Conservation (phyloP, 1,139 yeast genomes). For the Blastobotrys capitulatus region DNA sequence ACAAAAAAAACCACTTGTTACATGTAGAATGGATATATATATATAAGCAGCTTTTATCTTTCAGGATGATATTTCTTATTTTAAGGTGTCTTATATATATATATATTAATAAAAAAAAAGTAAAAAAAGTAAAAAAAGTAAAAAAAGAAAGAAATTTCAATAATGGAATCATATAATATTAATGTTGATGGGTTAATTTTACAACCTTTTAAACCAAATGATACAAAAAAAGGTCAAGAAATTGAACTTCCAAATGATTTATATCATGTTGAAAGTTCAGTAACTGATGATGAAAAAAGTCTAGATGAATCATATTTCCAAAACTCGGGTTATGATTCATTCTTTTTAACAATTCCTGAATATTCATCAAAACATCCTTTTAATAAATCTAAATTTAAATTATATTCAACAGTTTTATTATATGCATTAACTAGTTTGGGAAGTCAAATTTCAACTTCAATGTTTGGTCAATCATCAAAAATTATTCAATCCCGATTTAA, state of each 20-base stretch:
- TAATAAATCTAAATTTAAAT: slow-evolving; percentile 1
- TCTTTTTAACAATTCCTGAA: slow-evolving; percentile 1
- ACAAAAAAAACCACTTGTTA: too few species aligned
- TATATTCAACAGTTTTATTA: slow-evolving; percentile 7
- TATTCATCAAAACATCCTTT: slow-evolving; percentile 6
- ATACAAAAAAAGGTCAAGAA: not conserved
- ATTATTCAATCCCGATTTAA: slow-evolving; percentile 5
- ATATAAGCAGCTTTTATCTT: too few species aligned
- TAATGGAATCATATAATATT: not conserved
- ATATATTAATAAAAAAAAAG: too few species aligned
- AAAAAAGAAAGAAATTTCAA: not conserved
- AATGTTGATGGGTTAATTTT: not conserved
- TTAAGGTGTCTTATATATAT: too few species aligned
- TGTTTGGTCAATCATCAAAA: slow-evolving; percentile 15
- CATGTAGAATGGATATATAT: too few species aligned
- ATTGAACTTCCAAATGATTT: not conserved
- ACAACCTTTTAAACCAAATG: slow-evolving; percentile 3
- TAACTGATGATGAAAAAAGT: not conserved
- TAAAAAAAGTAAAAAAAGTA: too few species aligned
- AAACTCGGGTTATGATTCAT: not conserved
- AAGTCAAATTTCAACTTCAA: slow-evolving; percentile 15
- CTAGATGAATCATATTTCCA: not conserved
- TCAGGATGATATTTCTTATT: too few species aligned
- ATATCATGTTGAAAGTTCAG: not conserved
- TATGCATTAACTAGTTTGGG: slow-evolving; percentile 19